Base-by-base conservation (phyloP, 495 filamentous ascomycete genomes). In the Entonaema liquescens region DNA sequence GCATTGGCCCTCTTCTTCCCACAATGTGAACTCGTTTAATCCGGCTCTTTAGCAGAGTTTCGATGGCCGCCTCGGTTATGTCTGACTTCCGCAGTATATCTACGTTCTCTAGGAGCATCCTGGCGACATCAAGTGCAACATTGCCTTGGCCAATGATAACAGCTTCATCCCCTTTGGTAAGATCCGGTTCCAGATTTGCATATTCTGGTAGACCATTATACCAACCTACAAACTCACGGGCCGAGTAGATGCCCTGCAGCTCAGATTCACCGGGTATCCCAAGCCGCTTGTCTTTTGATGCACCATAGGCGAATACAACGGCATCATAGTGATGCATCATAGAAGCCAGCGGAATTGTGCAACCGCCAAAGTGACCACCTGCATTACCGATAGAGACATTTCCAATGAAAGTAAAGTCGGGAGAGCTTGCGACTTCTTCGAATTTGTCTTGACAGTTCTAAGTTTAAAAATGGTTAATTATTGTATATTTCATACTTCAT, bases 381-480 rank as follows among this genome's bases (percentile, higher is more conserved):
- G 79, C 74, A 26, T 85, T 83, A 28, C 96, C 95, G 57, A 99
- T 84, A 6, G 90, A 86, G 31, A 95, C 84, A 73, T 98, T 99
- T 31, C 95, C 95, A 54, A 96, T 88, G 76, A 97, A 98, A 57
- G 91, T 93, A 79, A 99, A 98, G 47, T 89, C 83, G 0, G 92
- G 86, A 2, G 91, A 93, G 19, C 82, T 77, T 3, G 94, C 96
- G 15, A 98, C 91, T 77, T 96, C 91, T 54, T 90, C 88, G 68
- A 99, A 97, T 75, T 93, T 97, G 1, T 95, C 92, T 78, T 96
- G 89, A 78, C 95, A 98, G 76, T 97, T 97, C 94, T 98, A 71
- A 7, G 59, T 7, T 26, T 36, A 49, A 13, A 21, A 4, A 55
- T 19, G 49, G 15, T 62, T 19, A 68, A 52, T n/a, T 17, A 25